Conservation (phyloP, 2,329 filamentous ascomycete genomes). For the Pseudocercospora vitis region DNA sequence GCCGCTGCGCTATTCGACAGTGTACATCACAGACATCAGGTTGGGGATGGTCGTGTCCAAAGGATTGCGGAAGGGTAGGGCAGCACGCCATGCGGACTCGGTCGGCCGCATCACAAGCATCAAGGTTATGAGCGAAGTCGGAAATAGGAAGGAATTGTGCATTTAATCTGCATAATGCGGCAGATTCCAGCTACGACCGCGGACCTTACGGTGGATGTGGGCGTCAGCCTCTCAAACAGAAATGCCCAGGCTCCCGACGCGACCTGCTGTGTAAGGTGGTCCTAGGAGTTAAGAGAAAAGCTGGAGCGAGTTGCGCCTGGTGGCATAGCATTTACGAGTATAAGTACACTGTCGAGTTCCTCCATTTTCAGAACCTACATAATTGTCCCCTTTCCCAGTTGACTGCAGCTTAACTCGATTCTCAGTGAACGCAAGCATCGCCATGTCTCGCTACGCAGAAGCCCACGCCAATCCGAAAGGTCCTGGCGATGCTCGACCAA, state of each 20-base stretch:
- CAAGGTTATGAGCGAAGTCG: neutral
- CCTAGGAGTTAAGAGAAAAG: neutral
- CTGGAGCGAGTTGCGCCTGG: neutral
- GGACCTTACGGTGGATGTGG: neutral
- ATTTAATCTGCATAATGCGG: neutral
- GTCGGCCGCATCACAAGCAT: neutral
- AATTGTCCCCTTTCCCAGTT: no score
- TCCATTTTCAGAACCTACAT: no score
- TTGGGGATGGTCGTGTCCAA: neutral
- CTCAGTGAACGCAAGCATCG: no score
- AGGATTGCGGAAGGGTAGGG: neutral
- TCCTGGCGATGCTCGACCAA: constrained; percentile 34
- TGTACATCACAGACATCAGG: no score
- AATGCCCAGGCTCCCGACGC: no score
- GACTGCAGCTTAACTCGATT: no score
- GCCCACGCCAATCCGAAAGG: constrained; percentile 26
- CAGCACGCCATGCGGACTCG: neutral
- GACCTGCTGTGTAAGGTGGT: no score
- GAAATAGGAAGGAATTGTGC: neutral
- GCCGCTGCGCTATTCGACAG: no score
- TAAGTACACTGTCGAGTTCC: neutral
- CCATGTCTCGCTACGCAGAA: constrained; percentile 22
- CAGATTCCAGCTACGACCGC: neutral
- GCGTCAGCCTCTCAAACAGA: no score
- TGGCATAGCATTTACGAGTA: neutral